These are phyloP conservation scores for Luzula sylvatica DNA, from an alignment of 176 grass and related monocot species.

Conservation along the genomic window DNA sequence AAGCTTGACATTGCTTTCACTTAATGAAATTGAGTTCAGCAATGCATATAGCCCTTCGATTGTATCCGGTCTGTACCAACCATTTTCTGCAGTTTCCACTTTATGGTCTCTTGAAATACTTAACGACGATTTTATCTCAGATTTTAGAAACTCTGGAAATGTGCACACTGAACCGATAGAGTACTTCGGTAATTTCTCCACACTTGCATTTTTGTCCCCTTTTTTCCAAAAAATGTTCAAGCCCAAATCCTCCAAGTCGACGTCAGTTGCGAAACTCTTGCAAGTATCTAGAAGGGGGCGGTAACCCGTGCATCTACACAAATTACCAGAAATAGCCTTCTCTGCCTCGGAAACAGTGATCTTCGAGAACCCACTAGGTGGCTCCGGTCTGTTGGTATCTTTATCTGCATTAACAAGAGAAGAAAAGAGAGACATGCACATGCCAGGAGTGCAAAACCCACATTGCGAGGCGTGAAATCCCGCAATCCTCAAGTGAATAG, in stretches of 20 bases:
- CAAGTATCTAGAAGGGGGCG: constrained; percentile 24
- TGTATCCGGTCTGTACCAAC: constrained; percentile 20
- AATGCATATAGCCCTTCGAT: constrained; percentile 25
- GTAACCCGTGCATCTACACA: constrained; percentile 30
- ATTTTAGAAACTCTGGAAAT: constrained; percentile 25
- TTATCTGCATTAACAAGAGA: constrained; percentile 26
- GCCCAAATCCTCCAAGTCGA: constrained; percentile 30
- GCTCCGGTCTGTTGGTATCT: neutral
- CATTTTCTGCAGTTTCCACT: no score
- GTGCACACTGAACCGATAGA: constrained; percentile 13
- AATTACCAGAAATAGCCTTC: constrained; percentile 25
- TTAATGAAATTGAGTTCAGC: constrained; percentile 8
- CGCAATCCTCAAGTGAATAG: constrained; percentile 19
- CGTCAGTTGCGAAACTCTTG: constrained; percentile 29
- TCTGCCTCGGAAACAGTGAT: constrained; percentile 16
- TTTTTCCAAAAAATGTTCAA: constrained; percentile 26
- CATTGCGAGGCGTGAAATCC: constrained; percentile 34
- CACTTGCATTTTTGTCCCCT: constrained; percentile 5
- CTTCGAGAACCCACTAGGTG: constrained; percentile 25
- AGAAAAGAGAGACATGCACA: constrained; percentile 34
- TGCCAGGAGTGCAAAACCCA: constrained; percentile 33
- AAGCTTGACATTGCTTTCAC: constrained; percentile 14
- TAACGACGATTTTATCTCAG: constrained; percentile 8
- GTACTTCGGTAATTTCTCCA: constrained; percentile 11
- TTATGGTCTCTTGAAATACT: neutral